Evolutionary conservation across 176 grass and related monocot genomes (phyloP).

Genomic region (Dactylis glomerata): DNA sequence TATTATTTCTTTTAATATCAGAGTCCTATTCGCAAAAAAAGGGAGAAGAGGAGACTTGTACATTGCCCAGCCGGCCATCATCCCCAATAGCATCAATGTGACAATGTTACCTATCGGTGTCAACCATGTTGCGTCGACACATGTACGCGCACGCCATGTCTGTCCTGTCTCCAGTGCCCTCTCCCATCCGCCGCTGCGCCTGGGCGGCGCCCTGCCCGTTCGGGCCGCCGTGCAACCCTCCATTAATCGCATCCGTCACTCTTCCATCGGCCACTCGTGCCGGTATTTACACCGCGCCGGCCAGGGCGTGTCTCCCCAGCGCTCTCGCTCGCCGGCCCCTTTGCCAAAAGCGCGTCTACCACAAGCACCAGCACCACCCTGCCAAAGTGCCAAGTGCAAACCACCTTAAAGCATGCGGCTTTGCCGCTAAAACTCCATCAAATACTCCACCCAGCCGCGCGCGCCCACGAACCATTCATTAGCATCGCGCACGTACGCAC

Average conservation of each 20-base stretch:
- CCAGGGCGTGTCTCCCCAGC: background rate
- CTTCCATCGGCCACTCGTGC: conserved; percentile 13
- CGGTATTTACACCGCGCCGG: background rate
- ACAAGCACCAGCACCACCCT: background rate
- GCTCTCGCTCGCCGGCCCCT: background rate
- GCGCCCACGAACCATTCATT: conserved; percentile 22
- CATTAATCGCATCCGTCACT: background rate
- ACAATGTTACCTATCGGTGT: background rate
- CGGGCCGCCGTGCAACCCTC: background rate
- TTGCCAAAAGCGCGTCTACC: conserved; percentile 31
- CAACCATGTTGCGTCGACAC: background rate
- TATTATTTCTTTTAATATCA: no score
- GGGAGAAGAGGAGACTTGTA: background rate
- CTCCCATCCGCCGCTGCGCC: background rate
- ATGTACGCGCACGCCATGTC: background rate
- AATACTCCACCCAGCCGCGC: conserved; percentile 13
- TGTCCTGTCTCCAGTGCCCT: conserved; percentile 30
- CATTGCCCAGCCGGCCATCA: background rate
- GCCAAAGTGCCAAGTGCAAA: background rate
- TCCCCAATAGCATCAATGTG: background rate
- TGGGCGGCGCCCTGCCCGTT: background rate
- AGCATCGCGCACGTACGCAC: conserved; percentile 20
- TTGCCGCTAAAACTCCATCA: conserved; percentile 11
- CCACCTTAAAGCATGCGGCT: conserved; percentile 18
- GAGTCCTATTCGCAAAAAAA: no score